These are phyloP conservation scores for Annona squamosa DNA, from an alignment of 164 flowering plant genomes.

Conservation along the genomic window DNA sequence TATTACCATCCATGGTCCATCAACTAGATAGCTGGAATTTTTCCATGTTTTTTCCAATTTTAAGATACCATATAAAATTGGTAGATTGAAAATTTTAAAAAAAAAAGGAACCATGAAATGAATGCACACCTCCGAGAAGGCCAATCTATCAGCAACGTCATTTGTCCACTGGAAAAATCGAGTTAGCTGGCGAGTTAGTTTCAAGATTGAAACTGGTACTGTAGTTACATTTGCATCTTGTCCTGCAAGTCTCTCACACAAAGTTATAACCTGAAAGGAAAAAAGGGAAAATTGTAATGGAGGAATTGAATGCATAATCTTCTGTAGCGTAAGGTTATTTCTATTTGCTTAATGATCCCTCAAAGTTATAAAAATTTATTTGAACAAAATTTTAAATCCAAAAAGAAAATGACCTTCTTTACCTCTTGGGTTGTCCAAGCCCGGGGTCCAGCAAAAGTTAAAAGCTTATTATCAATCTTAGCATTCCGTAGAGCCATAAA, in stretches of 20 bases:
- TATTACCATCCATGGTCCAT: no score
- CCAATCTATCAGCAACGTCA: slow-evolving; percentile 98
- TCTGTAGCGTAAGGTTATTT: neutral
- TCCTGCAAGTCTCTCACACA: slow-evolving; percentile 97
- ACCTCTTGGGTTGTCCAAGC: slow-evolving; percentile 99
- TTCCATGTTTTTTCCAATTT: neutral
- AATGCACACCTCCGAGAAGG: slow-evolving; percentile 85
- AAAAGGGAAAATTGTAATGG: neutral
- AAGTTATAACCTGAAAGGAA: slow-evolving; percentile 68
- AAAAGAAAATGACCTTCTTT: slow-evolving; percentile 7
- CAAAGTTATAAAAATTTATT: neutral
- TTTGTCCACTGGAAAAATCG: slow-evolving; percentile 91
- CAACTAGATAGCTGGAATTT: no score
- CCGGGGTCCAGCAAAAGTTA: slow-evolving; percentile 96
- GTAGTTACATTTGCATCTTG: slow-evolving; percentile 98
- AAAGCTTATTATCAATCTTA: slow-evolving; percentile 64
- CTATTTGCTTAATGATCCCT: neutral
- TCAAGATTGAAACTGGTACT: slow-evolving; percentile 85
- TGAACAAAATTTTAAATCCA: neutral
- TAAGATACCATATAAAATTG: neutral
- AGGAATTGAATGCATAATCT: neutral
- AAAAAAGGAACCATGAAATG: neutral
- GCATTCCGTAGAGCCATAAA: slow-evolving; percentile 87
- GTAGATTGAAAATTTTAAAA: neutral
- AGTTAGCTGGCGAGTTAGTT: slow-evolving; percentile 79